Percentiles rank a stretch among this genome's conserved stretches.
These are phyloP conservation scores for Fusarium devonianum DNA, from an alignment of 2,329 filamentous ascomycete genomes.

Conservation along the genomic window DNA sequence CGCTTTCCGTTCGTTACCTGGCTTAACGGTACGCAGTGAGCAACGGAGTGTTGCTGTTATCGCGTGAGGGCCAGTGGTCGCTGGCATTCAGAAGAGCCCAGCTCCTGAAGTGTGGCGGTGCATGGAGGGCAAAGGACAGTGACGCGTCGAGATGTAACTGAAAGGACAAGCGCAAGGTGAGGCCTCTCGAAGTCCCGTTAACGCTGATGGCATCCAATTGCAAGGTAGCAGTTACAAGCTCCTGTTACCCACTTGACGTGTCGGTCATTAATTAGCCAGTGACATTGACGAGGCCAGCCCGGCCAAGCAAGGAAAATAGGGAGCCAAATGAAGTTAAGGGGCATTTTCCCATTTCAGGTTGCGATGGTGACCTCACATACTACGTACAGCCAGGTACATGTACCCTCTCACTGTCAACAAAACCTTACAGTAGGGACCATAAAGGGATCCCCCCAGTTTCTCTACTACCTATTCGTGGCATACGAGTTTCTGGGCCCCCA, in stretches of 20 bases:
- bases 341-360: too few relatives aligned
- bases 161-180: constrained; percentile 14
- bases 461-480: neutral
- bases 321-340: neutral
- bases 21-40: neutral
- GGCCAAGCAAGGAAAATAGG: neutral
- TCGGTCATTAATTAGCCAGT: constrained; percentile 10
- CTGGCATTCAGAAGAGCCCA: neutral
- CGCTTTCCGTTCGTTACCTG: neutral
- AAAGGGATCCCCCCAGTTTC: neutral
- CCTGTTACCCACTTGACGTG: constrained; percentile 22
- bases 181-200: constrained; percentile 14
- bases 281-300: neutral
- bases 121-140: neutral
- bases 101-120: neutral
- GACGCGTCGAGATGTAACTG: constrained; percentile 1
- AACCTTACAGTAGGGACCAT: neutral
- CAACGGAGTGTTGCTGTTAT: neutral
- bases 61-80: neutral
- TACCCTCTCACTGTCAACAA: too few relatives aligned
- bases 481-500: constrained; percentile 6
- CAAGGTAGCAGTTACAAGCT: constrained; percentile 7
- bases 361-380: neutral
- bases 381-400: neutral
- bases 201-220: constrained; percentile 6